Evolutionary conservation across 2,329 filamentous ascomycete species (phyloP).

Genomic region (Teratosphaeria epicoccoides): DNA sequence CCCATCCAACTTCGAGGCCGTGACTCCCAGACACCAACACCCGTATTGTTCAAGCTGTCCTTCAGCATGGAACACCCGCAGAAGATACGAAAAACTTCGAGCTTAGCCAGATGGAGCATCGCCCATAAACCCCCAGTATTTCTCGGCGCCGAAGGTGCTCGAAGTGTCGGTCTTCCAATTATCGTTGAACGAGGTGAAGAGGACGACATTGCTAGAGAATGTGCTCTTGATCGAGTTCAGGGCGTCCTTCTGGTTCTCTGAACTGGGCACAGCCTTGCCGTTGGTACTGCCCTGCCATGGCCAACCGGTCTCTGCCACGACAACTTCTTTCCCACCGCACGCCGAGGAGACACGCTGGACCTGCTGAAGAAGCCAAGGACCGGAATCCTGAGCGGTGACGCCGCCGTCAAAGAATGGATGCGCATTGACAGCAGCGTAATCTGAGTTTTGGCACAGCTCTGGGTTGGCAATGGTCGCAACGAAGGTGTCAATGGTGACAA

Average conservation of each 20-base stretch:
- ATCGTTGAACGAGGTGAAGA: constrained; percentile 74
- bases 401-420: constrained; percentile 74
- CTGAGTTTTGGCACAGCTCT: constrained; percentile 61
- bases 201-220: constrained; percentile 51
- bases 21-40: not conserved
- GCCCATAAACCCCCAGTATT: constrained; percentile 56
- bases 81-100: not conserved
- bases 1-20: not conserved
- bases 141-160: constrained; percentile 59
- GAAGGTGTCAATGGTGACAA: constrained; percentile 75
- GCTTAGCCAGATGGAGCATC: constrained; percentile 9
- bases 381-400: constrained; percentile 50
- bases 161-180: constrained; percentile 60
- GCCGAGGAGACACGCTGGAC: constrained; percentile 37
- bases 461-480: constrained; percentile 58
- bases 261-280: constrained; percentile 55
- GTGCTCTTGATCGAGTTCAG: constrained; percentile 52
- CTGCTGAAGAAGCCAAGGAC: constrained; percentile 54
- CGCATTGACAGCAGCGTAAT: constrained; percentile 71
- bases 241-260: constrained; percentile 55
- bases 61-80: not conserved
- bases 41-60: constrained; percentile 3
- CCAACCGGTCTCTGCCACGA: constrained; percentile 81
- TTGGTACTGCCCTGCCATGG: constrained; percentile 59
- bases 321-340: constrained; percentile 49